phyloP scores from a whole-genome alignment of 108 stramenopile genomes.

The Skeletonema costatum region DNA sequence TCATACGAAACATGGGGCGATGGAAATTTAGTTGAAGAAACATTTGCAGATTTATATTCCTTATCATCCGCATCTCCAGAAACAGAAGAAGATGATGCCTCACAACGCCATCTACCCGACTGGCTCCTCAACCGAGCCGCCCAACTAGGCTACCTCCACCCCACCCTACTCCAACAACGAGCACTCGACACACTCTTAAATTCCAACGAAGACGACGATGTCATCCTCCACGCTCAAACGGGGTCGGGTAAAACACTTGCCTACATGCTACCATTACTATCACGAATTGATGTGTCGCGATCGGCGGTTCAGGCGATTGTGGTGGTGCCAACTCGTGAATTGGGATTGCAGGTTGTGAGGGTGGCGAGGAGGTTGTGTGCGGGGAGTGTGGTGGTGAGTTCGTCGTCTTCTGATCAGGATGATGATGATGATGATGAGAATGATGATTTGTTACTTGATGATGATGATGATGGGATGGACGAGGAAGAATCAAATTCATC shows the following conservation, averaged over 20 bases:
- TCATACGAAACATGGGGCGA: conserved; percentile 50
- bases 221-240: conserved; percentile 85
- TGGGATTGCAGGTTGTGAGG: conserved; percentile 91
- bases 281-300: conserved; percentile 51
- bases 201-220: conserved; percentile 38
- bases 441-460: background rate
- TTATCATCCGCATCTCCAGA: conserved; percentile 39
- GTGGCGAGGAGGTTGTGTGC: conserved; percentile 72
- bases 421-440: background rate
- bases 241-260: conserved; percentile 83
- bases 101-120: conserved; percentile 38
- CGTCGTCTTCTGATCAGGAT: conserved; percentile 7
- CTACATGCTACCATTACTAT: conserved; percentile 73
- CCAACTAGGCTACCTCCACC: conserved; percentile 57
- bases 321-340: conserved; percentile 93
- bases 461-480: background rate
- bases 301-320: conserved; percentile 73
- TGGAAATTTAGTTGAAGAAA: conserved; percentile 43
- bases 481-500: background rate
- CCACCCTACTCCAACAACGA: conserved; percentile 71
- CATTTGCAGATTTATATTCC: conserved; percentile 66
- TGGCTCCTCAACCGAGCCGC: conserved; percentile 70
- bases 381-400: background rate
- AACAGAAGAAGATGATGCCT: background rate
- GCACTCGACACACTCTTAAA: conserved; percentile 51